These are phyloP conservation scores for Eucalyptus melliodora DNA, from an alignment of 345 rosid genomes.

Conservation along the genomic window DNA sequence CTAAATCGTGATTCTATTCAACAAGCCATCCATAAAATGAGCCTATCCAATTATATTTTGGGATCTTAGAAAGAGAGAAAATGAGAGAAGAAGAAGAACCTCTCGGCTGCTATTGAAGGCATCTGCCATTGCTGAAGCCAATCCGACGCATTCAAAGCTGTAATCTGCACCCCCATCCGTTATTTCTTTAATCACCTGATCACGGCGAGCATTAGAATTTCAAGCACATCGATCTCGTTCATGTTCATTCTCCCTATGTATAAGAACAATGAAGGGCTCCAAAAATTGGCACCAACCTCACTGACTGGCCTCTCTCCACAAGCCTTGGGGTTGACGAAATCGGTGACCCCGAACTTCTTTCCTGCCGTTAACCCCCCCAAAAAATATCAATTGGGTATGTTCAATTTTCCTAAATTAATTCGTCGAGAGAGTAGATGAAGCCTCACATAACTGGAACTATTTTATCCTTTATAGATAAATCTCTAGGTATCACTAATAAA, in stretches of 20 bases:
- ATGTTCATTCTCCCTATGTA: neutral
- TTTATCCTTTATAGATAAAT: neutral
- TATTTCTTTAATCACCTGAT: slow-evolving; percentile 46
- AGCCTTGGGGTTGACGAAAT: slow-evolving; percentile 47
- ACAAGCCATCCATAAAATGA: neutral
- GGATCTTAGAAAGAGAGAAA: neutral
- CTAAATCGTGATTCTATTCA: neutral
- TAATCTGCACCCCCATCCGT: slow-evolving; percentile 70
- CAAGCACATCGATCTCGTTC: neutral
- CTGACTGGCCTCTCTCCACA: slow-evolving; percentile 22
- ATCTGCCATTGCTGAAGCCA: slow-evolving; percentile 32
- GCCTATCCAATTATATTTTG: neutral
- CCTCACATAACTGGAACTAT: neutral
- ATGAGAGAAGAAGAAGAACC: slow-evolving; percentile 1
- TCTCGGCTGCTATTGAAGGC: slow-evolving; percentile 42
- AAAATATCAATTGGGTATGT: neutral
- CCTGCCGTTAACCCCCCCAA: slow-evolving; percentile 8
- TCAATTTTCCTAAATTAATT: neutral
- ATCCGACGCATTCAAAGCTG: slow-evolving; percentile 72
- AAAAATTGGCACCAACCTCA: slow-evolving; percentile 8
- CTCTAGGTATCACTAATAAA: neutral
- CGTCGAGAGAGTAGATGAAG: neutral
- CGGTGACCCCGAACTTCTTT: slow-evolving; percentile 47
- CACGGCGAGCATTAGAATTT: neutral
- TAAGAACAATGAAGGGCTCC: neutral